Conservation (phyloP, 306 rosid genomes). For the Dryas alaskensis region DNA sequence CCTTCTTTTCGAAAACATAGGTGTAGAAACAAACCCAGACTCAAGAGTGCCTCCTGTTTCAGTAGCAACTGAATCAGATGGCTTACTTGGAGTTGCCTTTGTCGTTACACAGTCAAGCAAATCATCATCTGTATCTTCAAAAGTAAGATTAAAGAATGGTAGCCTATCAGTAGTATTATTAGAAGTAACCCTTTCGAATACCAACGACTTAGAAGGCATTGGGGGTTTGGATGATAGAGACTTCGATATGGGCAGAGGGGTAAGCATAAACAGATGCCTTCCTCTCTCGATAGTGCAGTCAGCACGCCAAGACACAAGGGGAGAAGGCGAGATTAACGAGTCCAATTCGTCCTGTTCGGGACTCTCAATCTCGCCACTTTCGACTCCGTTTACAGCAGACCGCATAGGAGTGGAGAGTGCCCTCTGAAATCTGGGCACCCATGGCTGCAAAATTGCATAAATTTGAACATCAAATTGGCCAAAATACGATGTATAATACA, state of each 20-base stretch:
- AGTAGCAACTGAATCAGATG: conserved; percentile 33
- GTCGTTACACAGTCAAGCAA: conserved; percentile 27
- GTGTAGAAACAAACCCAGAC: conserved; percentile 35
- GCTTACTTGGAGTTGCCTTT: conserved; percentile 47
- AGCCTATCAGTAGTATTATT: conserved; percentile 23
- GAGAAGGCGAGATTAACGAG: conserved; percentile 76
- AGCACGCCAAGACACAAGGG: conserved; percentile 94
- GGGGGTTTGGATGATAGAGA: conserved; percentile 49
- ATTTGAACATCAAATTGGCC: conserved; percentile 14
- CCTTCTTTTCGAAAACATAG: conserved; percentile 33
- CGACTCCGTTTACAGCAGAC: conserved; percentile 22
- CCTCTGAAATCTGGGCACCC: conserved; percentile 68
- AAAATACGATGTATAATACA: not conserved
- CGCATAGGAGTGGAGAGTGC: conserved; percentile 34
- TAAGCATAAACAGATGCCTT: conserved; percentile 82
- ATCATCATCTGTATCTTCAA: conserved; percentile 33
- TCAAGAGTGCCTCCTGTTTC: conserved; percentile 34
- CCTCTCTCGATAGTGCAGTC: conserved; percentile 71
- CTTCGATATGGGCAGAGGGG: conserved; percentile 87
- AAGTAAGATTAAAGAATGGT: conserved; percentile 24
- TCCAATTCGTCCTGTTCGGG: conserved; percentile 38
- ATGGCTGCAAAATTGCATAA: conserved; percentile 57
- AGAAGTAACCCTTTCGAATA: conserved; percentile 39
- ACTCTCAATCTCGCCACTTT: conserved; percentile 35
- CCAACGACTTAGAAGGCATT: conserved; percentile 40